Base-by-base conservation (phyloP, 176 grass and related monocot genomes). In the Hordeum marinum region DNA sequence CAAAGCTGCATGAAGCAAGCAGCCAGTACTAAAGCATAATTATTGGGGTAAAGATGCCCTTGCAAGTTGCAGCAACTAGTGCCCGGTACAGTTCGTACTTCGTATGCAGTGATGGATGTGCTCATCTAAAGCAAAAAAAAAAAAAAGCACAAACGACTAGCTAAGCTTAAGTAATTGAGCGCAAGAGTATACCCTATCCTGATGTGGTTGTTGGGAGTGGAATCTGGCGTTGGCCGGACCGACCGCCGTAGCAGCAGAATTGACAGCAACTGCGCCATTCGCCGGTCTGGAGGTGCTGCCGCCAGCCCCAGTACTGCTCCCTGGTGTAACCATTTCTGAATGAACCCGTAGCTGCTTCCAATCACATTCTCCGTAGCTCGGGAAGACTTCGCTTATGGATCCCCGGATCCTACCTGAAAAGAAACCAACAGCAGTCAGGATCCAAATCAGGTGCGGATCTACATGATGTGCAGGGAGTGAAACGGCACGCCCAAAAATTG, bases 211-310 rank as follows among this genome's bases (percentile, higher is more conserved):
- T 15, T 90, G 92, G 77, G 78, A 87, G 36, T 81, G 87, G 87
- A 92, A 92, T 81, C 87, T 92, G 63, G 87, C 77, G 31, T 90
- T 85, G 26, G 87, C 87, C 14, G 90, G 85, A 67, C 84, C 90
- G 81, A 79, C 88, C 81, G 81, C 87, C 55, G 84, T 83, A 63
- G 89, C 88, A 0, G 92, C 90, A 64, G 90, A 90, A 70, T 86
- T 92, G 76, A 94, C 88, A 72, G 87, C 80, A 82, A 87, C 87
- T 68, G 85, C 58, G 72, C 92, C 87, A 80, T 86, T 89, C 18
- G 42, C 75, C 42, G 79, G 72, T 77, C 73, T 84, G 69, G 66
- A 61, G 11, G 64, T 63, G 37, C 80, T 64, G 67, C 63, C 37
- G 80, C 80, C 84, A 70, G 78, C 82, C 52, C 83, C 89, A 62